Evolutionary conservation across 371 early-diverging fungal species (phyloP), one percentile per base, ranked within the genome.

Genomic region (Aphelidium insulamus): DNA sequence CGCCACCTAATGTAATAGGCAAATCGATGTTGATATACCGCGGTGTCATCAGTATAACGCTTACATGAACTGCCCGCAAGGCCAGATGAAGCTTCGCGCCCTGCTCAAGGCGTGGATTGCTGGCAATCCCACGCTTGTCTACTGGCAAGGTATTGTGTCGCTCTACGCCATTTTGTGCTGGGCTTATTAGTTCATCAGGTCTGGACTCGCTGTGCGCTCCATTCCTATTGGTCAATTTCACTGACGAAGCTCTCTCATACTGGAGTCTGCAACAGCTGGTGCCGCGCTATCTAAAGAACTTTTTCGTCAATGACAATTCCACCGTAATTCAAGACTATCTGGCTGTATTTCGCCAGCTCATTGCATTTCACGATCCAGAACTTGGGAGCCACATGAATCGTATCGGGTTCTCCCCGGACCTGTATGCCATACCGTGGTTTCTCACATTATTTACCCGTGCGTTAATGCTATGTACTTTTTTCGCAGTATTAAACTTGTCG

Each of bases 21-120:
- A 67, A 60, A 61, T 67, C 32, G 67, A 62, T 38, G 57, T 62
- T 26, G 82, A 84, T 48, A 71, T 82, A 19, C 81, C 80, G 5
- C 49, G 85, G 28, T 84, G 85, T 41, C 85, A 84, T 45, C 66
- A 74, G 38, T 82, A 84, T 48, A 68, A 80, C 40, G 71, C 66
- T 32, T 38, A 77, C 10, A 45, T 84, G 33, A 65, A 70, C 4
- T 72, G 72, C 15, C 62, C 68, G 4, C 44, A 52, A 8, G 82
- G 82, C 1, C 82, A 79, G 44, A 53, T 54, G 28, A 73, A 72
- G 34, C 44, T 82, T 39, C 55, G 63, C 33, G 52, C 72, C 18
- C 32, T 80, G 4, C 41, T 76, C 17, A 74, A 72, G 45, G 59
- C 69, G 16, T 77, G 75, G 75, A 55, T 74, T 0, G 51, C 58